Base-by-base conservation (phyloP, 2,329 filamentous ascomycete genomes). In the Trichophyton schoenleinii region DNA sequence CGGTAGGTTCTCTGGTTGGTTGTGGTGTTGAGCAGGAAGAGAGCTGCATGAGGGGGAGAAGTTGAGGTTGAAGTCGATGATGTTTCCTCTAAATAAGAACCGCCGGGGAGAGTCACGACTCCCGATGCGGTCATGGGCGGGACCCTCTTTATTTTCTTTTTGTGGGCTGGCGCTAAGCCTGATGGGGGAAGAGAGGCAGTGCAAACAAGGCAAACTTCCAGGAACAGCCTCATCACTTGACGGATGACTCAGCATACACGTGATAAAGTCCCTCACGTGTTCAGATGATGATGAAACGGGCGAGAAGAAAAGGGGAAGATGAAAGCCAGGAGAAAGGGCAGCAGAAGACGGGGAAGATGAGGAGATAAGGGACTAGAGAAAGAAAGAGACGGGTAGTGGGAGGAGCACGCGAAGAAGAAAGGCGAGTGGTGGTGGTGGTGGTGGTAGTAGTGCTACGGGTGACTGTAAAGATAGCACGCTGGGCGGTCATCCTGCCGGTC, bases 151-250 rank as follows among this genome's bases (percentile, higher is more conserved):
- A 20, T 22, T 20, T 20, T 22, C 42, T 46, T 46, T 46, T 48
- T 48, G 44, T 18, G 9, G 22, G 46, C 0, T 15, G 20, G 46
- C 46, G 46, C 46, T 52, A 52, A 11, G 4, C 46, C 22, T 15
- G 8, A 52, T 13, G 11, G 20, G 46, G 46, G 8, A 28, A 25
- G 11, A 25, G 15, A 28, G 20, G 20, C 6, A 52, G 31, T 44
- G 57, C 57, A 58, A 58, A 58, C 57, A 58, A 3, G 57, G 4
- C 57, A 58, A 58, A 58, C 68, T 34, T 28, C n/a, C 49, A 55
- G 49, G 49, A n/a, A 55, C 49, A 20, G 46, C 46, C 20, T 49
- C 5, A 28, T 55, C 49, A 55, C 49, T 7, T 55, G 49, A 55
- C 18, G 15, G 7, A 18, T 55, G 49, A 55, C 49, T 55, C 15